Evolutionary conservation across 257 asterid species (phyloP), one percentile per base, ranked within the genome.

Genomic region (Solanum pennellii): DNA sequence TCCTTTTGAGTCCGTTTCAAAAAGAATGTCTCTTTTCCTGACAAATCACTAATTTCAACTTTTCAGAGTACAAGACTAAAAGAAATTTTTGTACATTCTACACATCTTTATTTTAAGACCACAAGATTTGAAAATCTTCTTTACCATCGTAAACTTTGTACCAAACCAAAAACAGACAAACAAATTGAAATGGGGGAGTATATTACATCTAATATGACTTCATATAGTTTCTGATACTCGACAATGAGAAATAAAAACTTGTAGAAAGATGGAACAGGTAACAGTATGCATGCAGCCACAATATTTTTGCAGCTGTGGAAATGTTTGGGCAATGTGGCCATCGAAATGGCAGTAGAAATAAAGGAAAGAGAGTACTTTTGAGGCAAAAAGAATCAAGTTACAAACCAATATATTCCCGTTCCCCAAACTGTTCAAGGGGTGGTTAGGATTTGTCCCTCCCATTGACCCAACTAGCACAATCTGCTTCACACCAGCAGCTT

Each of bases 401-500:
- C 95, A 4, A 49, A 97, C 99, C 99, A 97, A 92, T 91, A 97
- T 97, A 45, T 95, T 95, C 83, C 99, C 99, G 71, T 97, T 94
- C 41, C 97, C 99, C 79, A 97, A 47, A 93, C 92, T 93, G 90
- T 97, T 97, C 21, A 97, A 88, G 14, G 98, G 98, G 87, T 97
- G 94, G 88, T 94, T 92, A 10, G 86, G 94, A 79, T 93, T 91
- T 16, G 93, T 94, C 90, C 98, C 99, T 90, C 99, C 99, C 99
- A 97, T 97, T 44, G 99, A 97, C 87, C 99, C 98, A 83, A 97
- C 95, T 92, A 97, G 89, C 84, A 97, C 97, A 87, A 97, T 93
- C 5, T 94, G 98, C 96, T 97, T 95, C 91, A 95, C 98, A 82
- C 98, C 98, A 84, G 97, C 98, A 91, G 96, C 98, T 92, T 94